phyloP scores from a whole-genome alignment of 257 asterid genomes.

The Petunia axillaris region DNA sequence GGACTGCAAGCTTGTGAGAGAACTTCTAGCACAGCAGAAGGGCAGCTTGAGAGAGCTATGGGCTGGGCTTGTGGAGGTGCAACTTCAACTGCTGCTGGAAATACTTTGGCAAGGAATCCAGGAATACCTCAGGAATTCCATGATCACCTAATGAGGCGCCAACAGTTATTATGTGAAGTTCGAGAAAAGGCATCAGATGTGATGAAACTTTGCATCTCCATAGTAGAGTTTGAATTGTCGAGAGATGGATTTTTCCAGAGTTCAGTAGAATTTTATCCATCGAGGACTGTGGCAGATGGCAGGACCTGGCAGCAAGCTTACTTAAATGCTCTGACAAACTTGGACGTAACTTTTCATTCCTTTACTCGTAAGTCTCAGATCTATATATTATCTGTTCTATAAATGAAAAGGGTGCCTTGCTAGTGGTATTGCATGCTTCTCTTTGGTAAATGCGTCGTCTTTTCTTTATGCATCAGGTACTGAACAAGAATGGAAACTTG shows the following conservation, averaged over 20 bases:
- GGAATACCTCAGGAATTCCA: slow-evolving; percentile 92
- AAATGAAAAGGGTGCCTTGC: not conserved
- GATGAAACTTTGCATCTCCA: slow-evolving; percentile 78
- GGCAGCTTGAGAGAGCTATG: slow-evolving; percentile 99
- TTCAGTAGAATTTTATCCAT: slow-evolving; percentile 53
- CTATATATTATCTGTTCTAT: slow-evolving; percentile 16
- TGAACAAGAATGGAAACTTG: slow-evolving; percentile 95
- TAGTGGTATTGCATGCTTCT: slow-evolving; percentile 26
- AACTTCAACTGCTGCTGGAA: slow-evolving; percentile 62
- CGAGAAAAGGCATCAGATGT: slow-evolving; percentile 81
- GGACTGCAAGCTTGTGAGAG: slow-evolving; percentile 81
- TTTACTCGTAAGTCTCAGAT: slow-evolving; percentile 67
- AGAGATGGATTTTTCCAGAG: slow-evolving; percentile 76
- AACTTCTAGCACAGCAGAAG: slow-evolving; percentile 80
- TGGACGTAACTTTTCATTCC: slow-evolving; percentile 84
- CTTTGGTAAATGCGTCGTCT: slow-evolving; percentile 31
- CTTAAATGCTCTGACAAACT: slow-evolving; percentile 64
- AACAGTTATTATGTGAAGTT: slow-evolving; percentile 69
- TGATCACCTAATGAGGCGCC: slow-evolving; percentile 73
- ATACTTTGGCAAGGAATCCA: slow-evolving; percentile 59
- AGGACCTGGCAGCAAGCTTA: slow-evolving; percentile 88
- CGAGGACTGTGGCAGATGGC: slow-evolving; percentile 64
- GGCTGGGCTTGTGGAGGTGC: slow-evolving; percentile 99
- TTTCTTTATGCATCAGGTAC: slow-evolving; percentile 64
- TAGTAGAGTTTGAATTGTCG: slow-evolving; percentile 92